Conservation (phyloP, 2,329 filamentous ascomycete genomes). For the Incumbomyces lentus region DNA sequence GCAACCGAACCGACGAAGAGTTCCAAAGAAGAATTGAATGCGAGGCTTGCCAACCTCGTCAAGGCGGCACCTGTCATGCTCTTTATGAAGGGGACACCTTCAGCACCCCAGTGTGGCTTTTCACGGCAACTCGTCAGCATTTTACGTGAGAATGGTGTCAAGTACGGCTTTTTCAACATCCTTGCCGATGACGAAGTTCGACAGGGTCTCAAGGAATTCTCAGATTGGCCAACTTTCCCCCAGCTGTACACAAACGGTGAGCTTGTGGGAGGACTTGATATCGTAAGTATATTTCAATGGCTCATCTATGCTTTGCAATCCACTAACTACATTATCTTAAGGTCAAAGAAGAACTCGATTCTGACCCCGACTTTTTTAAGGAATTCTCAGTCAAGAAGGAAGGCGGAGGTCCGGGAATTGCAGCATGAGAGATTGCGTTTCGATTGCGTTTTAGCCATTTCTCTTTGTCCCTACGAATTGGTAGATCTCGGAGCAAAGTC, state of each 20-base stretch:
- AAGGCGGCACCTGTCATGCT: constrained; percentile 93
- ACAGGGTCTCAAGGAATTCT: constrained; percentile 90
- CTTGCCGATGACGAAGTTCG: constrained; percentile 93
- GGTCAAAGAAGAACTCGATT: constrained; percentile 89
- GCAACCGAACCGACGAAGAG: constrained; percentile 40
- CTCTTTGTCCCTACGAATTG: neutral
- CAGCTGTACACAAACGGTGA: constrained; percentile 89
- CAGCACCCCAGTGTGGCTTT: constrained; percentile 81
- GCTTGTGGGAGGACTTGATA: constrained; percentile 85
- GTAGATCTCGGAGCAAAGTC: neutral
- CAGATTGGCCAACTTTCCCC: constrained; percentile 97
- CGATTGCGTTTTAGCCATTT: constrained; percentile 9
- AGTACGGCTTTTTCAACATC: constrained; percentile 98
- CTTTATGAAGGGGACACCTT: constrained; percentile 96
- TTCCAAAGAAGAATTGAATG: constrained; percentile 73
- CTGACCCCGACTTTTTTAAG: constrained; percentile 70
- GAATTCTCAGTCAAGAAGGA: constrained; percentile 50
- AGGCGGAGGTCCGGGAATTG: constrained; percentile 1
- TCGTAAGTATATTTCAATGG: constrained; percentile 51
- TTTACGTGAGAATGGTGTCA: constrained; percentile 77
- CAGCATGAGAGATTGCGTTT: constrained; percentile 11
- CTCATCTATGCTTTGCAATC: neutral
- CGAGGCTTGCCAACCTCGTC: constrained; percentile 71
- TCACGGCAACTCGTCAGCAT: constrained; percentile 80
- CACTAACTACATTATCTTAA: constrained; percentile 28